Percentiles rank a stretch among this genome's conserved stretches.
Evolutionary conservation across 1,284 basidiomycete species (phyloP).

Genomic region (Puccinia polysora): DNA sequence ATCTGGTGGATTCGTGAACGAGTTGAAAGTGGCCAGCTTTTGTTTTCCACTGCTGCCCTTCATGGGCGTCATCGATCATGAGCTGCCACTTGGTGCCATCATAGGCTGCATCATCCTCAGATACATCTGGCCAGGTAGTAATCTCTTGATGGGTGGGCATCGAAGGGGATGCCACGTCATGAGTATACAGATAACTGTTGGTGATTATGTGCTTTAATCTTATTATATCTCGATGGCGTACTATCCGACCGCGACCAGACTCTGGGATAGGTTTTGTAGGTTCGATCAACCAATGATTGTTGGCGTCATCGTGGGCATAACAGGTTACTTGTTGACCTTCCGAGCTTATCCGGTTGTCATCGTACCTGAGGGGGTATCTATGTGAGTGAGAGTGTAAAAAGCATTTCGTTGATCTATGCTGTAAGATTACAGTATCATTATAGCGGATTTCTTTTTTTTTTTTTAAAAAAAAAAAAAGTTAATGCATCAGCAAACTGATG

Average conservation of each 20-base stretch:
- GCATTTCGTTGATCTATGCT: conserved; percentile 86
- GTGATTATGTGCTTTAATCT: conserved; percentile 86
- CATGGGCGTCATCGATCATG: conserved; percentile 65
- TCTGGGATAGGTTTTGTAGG: conserved; percentile 87
- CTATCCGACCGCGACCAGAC: conserved; percentile 77
- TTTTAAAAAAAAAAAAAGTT: conserved; percentile 20
- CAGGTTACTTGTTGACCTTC: conserved; percentile 99
- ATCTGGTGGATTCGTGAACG: conserved; percentile 80
- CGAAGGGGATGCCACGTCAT: conserved; percentile 93
- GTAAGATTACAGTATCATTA: conserved; percentile 78
- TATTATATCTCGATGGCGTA: conserved; percentile 80
- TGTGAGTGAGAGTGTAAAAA: conserved; percentile 90
- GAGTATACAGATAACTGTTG: conserved; percentile 76
- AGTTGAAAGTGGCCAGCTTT: conserved; percentile 86
- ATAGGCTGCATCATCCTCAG: conserved; percentile 57
- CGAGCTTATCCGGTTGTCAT: conserved; percentile 90
- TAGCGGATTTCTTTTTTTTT: conserved; percentile 74
- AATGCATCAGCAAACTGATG: no score
- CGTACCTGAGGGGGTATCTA: conserved; percentile 85
- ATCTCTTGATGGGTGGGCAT: conserved; percentile 99
- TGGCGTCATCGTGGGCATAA: conserved; percentile 83
- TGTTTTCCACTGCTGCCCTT: conserved; percentile 78
- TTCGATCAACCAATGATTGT: conserved; percentile 93
- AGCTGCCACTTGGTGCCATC: conserved; percentile 77
- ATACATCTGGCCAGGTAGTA: conserved; percentile 68